Evolutionary conservation across 1,284 basidiomycete species (phyloP), one percentile per base, ranked within the genome.

Genomic region (Tylopilus sp.): DNA sequence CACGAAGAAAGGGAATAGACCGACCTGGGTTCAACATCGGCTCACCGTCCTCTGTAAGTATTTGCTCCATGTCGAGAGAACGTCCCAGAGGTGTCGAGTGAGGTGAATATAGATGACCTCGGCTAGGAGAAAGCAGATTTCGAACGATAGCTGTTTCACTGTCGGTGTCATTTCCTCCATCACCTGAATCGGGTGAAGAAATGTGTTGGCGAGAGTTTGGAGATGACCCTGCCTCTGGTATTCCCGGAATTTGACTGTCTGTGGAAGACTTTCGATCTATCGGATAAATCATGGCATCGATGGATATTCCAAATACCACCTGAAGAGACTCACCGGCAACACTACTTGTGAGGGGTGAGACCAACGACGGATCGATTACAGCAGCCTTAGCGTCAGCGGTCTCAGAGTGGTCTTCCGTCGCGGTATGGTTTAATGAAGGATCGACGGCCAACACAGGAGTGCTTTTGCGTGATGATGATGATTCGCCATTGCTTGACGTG

Each of bases 21-120:
- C 25, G 44, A 83, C 81, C 80, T 66, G 82, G 79, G 60, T 82
- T 81, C 51, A 84, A 65, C 79, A 84, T 84, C 10, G 79, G 76
- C 59, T 79, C 79, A 13, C 77, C 79, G 56, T 82, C 79, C 56
- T 82, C 81, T 3, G 78, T 78, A 13, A 81, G 67, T 55, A 81
- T 74, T 53, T 77, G 73, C 48, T 76, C 77, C 72, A 75, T 72
- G 18, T 71, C 69, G 39, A 67, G 68, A 13, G 71, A 68, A 30
- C 46, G 59, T 7, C 57, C 54, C 48, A 65, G 37, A 46, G 44
- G 39, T 33, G 48, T 46, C 8, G 54, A 30, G 52, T 58, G 46
- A 33, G 60, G 49, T 10, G 63, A 13, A 51, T 62, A 64, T 6
- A 52, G 36, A 39, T 55, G 45, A 18, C 57, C 49, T 16, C 34